Evolutionary conservation across 2,329 filamentous ascomycete species (phyloP).

Genomic region (Raffaelea ambrosiae): DNA sequence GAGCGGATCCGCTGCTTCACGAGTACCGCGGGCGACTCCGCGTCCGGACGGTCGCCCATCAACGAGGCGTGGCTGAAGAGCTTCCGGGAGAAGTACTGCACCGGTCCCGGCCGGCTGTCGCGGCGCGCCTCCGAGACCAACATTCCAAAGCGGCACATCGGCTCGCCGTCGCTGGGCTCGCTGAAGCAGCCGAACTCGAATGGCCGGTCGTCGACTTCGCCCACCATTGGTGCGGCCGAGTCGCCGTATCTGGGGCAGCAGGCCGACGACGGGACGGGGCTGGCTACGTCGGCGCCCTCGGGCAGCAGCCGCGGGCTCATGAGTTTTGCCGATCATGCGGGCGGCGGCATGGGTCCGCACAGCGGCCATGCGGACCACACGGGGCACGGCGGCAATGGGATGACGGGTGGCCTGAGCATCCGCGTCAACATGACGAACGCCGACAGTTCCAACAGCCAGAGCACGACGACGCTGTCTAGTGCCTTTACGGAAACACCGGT

Average conservation of each 20-base stretch:
- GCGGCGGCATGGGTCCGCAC: too few species aligned
- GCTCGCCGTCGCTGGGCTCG: slow-evolving; percentile 44
- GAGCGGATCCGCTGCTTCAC: slow-evolving; percentile 80
- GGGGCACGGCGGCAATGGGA: background rate
- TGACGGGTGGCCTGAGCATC: slow-evolving; percentile 13
- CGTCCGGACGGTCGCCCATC: slow-evolving; percentile 65
- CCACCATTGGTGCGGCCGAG: too few species aligned
- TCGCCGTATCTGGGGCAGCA: too few species aligned
- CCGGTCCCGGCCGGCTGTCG: slow-evolving; percentile 36
- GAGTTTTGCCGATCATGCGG: too few species aligned
- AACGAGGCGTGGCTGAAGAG: slow-evolving; percentile 84
- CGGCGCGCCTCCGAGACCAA: slow-evolving; percentile 59
- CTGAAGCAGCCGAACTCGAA: slow-evolving; percentile 42
- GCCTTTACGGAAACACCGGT: slow-evolving; percentile 54
- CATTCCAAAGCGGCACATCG: slow-evolving; percentile 57
- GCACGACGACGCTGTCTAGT: slow-evolving; percentile 58
- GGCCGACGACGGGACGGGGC: too few species aligned
- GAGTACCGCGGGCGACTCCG: slow-evolving; percentile 54
- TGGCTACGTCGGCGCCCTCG: too few species aligned
- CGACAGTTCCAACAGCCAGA: slow-evolving; percentile 52
- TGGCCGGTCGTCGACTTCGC: slow-evolving; percentile 65
- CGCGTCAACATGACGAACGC: slow-evolving; percentile 17
- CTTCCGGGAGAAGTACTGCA: slow-evolving; percentile 82
- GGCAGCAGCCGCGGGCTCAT: too few species aligned
- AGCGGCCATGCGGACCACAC: background rate